Base-by-base conservation (phyloP, 257 asterid genomes). In the Penstemon barbatus region DNA sequence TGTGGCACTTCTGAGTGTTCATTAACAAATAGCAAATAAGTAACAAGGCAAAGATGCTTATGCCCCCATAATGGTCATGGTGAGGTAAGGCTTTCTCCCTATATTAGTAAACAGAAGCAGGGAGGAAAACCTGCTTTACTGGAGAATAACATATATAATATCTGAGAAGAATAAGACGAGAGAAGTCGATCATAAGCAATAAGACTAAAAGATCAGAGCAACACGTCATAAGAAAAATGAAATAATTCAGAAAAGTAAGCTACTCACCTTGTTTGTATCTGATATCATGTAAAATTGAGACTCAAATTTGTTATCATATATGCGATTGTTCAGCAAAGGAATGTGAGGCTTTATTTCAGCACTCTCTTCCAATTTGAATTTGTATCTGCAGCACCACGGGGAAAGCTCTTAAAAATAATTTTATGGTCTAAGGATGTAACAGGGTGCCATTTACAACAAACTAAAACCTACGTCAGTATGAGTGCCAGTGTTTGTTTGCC, bases 221-320 rank as follows among this genome's bases (percentile, higher is more conserved):
- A 72, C 6, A 41, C 49, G 44, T 63, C 45, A 53, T 51, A 25
- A 66, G 68, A 61, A 52, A 56, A 39, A 55, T 3, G 57, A 55
- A 44, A 58, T 64, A 40, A 41, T 52, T 68, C 51, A 51, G 4
- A 53, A 56, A 65, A 74, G 49, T 61, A 49, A 39, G 38, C 59
- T 69, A 69, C 70, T 79, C 78, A 93, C 99, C 96, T 90, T 90
- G 85, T 94, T 91, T 63, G 86, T 38, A 86, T 94, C 99, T 10
- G 97, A 94, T 81, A 93, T 90, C 95, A 91, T 87, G 72, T 94
- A 94, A 79, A 94, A 94, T 70, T 94, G 99, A 79, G 99, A 79
- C 85, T 94, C 99, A 73, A 94, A 88, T 76, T 94, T 90, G 78
- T 86, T 94, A 75, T 94, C 99, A 69, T 94, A 94, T 66, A 90